A percentile compares a stretch with the other conserved stretches of the same genome.
These are phyloP conservation scores for Mayamaea pseudoterrestris DNA, from an alignment of 108 stramenopile species.

Conservation along the genomic window DNA sequence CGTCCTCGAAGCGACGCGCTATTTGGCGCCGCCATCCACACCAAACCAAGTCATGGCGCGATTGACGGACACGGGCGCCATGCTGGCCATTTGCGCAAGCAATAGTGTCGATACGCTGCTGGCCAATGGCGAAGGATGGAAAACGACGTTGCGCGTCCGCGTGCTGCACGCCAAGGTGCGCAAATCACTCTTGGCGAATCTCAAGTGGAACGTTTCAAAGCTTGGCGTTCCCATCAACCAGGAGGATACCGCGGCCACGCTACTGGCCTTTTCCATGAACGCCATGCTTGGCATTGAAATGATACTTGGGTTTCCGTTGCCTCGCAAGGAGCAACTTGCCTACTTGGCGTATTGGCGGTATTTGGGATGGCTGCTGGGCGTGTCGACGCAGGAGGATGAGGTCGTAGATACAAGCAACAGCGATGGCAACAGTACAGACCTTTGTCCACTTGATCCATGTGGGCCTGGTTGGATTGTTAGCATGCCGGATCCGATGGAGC, in stretches of 20 bases:
- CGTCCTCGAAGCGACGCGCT: conserved; percentile 48
- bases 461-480: conserved; percentile 34
- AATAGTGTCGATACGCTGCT: conserved; percentile 13
- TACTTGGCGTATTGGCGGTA: conserved; percentile 79
- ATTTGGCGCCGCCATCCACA: conserved; percentile 45
- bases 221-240: conserved; percentile 77
- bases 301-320: conserved; percentile 31
- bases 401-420: background rate
- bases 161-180: conserved; percentile 75
- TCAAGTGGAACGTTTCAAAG: conserved; percentile 31
- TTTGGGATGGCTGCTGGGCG: conserved; percentile 73
- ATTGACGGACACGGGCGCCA: conserved; percentile 56
- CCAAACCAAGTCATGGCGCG: conserved; percentile 29
- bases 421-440: too few relatives aligned
- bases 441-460: conserved; percentile 59
- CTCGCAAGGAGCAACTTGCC: conserved; percentile 35
- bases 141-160: conserved; percentile 53
- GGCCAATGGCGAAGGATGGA: conserved; percentile 62
- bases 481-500: conserved; percentile 22
- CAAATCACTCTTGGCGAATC: conserved; percentile 26
- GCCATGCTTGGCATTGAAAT: conserved; percentile 58
- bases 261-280: conserved; percentile 68
- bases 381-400: conserved; percentile 21
- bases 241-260: conserved; percentile 76
- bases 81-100: conserved; percentile 28